Conservation (phyloP, 148 eudicot species). For the Chenopodium suecicum region DNA sequence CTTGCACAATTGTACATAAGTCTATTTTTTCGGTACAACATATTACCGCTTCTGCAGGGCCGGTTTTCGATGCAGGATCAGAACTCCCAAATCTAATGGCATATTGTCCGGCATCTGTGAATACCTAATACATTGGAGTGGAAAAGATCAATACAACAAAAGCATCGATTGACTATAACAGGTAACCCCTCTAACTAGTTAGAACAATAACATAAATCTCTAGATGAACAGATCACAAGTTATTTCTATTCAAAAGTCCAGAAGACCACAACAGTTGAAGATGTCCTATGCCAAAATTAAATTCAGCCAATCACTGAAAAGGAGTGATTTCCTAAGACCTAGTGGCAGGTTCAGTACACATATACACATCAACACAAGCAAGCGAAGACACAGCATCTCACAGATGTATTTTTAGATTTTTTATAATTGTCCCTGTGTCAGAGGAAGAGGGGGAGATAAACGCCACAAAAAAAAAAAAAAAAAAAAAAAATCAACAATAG, state of each 20-base stretch:
- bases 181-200: not conserved
- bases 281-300: not conserved
- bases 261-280: not conserved
- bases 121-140: constrained; percentile 44
- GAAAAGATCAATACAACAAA: constrained; percentile 10
- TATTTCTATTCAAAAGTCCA: constrained; percentile 6
- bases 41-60: constrained; percentile 49
- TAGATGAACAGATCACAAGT: not conserved
- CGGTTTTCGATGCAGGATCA: constrained; percentile 36
- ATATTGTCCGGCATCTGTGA: constrained; percentile 99
- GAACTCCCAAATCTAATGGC: constrained; percentile 86
- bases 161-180: not conserved
- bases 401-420: not conserved
- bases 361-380: not conserved
- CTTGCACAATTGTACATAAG: not conserved
- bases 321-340: not conserved
- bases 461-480: not conserved
- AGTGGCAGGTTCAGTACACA: not conserved
- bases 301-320: not conserved
- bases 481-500: too few species aligned
- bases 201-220: not conserved
- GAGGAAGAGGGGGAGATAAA: not conserved
- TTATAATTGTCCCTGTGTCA: not conserved
- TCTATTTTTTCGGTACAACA: not conserved
- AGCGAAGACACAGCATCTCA: not conserved